phyloP scores from a whole-genome alignment of 2,329 filamentous ascomycete species.

The Xylaria sp. region DNA sequence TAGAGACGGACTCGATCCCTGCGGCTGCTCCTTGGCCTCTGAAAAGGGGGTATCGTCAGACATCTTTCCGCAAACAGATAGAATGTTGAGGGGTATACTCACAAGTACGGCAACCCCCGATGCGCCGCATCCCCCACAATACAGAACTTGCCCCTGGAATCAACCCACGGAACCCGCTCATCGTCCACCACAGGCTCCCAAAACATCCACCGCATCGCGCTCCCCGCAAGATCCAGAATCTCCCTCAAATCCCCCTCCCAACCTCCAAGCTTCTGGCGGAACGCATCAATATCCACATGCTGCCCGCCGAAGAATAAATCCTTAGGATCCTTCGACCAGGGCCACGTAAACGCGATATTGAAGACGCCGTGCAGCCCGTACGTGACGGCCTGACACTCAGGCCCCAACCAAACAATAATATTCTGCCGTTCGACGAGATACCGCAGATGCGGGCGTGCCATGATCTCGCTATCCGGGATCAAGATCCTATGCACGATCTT shows the following conservation, averaged over 20 bases:
- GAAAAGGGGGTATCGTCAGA: background rate
- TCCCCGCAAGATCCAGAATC: slow-evolving; percentile 17
- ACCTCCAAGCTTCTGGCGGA: slow-evolving; percentile 11
- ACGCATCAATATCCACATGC: slow-evolving; percentile 14
- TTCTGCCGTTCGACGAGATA: slow-evolving; percentile 19
- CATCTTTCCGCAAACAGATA: background rate
- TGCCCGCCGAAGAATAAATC: slow-evolving; percentile 20
- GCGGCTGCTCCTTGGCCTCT: slow-evolving; percentile 22
- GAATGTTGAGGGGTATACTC: slow-evolving; percentile 4
- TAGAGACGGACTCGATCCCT: slow-evolving; percentile 20
- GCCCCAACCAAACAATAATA: slow-evolving; percentile 22
- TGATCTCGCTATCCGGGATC: slow-evolving; percentile 19
- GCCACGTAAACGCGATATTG: slow-evolving; percentile 23
- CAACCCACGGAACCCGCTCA: slow-evolving; percentile 17
- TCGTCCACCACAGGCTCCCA: slow-evolving; percentile 19
- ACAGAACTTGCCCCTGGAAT: slow-evolving; percentile 15
- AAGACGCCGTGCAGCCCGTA: slow-evolving; percentile 19
- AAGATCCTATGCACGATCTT: slow-evolving; percentile 22
- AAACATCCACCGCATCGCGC: slow-evolving; percentile 17
- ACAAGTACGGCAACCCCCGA: slow-evolving; percentile 20
- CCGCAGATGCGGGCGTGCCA: slow-evolving; percentile 10
- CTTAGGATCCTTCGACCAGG: slow-evolving; percentile 17
- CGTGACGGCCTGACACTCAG: slow-evolving; percentile 21
- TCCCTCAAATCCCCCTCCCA: slow-evolving; percentile 21
- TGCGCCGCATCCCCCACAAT: slow-evolving; percentile 24